Evolutionary conservation across 495 filamentous ascomycete genomes (phyloP), one percentile per base, ranked within the genome.

Genomic region (Penicillium odoratum): DNA sequence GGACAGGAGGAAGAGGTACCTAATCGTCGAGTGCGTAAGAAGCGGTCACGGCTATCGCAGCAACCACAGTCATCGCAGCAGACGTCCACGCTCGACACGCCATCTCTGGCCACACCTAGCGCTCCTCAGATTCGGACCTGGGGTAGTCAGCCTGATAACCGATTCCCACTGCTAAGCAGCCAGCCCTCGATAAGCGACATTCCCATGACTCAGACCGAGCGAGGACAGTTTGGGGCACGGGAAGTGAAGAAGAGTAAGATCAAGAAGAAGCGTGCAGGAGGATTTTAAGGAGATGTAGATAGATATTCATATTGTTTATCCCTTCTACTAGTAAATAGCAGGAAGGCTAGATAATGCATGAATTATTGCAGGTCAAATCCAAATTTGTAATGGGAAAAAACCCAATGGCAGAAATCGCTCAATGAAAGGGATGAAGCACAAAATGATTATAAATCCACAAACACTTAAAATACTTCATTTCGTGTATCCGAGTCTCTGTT

Each of bases 141-240:
- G 61, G 74, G 68, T 40, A 81, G 72, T 62, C 78, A 80, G 50
- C 71, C 77, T 15, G 63, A 74, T 11, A 51, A 53, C 40, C 53
- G 60, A 9, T 60, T 64, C 16, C 56, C 58, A 44, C 45, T 71
- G 43, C 60, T 60, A 29, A 78, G 73, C 55, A 81, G 78, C 55
- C 78, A 81, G 47, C 52, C 61, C 10, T 67, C 61, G 30, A 60
- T 71, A n/a, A 65, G 64, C 11, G 67, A 66, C 15, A 28, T 43
- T 5, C 47, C 63, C n/a, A 74, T 74, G 74, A 79, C 72, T n/a
- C 76, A 79, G 57, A 61, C 67, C 21, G 75, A 81, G 48, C 71
- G 73, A 30, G 78, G 78, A 5, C 53, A 57, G 18, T 77, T 76
- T 49, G 74, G 75, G 28, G 59, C 73, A 49, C 69, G 76, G 29